These are phyloP conservation scores for Ophiostoma sp. DNA, from an alignment of 2,329 filamentous ascomycete species.

Conservation along the genomic window DNA sequence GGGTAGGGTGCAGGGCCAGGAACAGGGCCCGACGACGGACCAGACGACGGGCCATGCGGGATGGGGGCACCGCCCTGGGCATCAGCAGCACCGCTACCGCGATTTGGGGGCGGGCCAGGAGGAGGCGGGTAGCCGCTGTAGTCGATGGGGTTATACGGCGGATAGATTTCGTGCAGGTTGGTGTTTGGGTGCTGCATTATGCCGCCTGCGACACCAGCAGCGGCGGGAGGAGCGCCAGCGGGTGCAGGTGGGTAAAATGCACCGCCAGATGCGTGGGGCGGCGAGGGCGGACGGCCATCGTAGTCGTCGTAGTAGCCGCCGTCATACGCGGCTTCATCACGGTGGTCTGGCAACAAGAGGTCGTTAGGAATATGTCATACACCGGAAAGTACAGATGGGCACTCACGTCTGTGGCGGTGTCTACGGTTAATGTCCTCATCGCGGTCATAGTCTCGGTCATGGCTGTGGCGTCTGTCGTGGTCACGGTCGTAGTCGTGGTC, in stretches of 20 bases:
- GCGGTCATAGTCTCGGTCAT: conserved; percentile 39
- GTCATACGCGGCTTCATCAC: conserved; percentile 32
- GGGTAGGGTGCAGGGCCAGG: conserved; percentile 11
- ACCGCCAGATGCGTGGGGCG: conserved; percentile 54
- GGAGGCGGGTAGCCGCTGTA: conserved; percentile 46
- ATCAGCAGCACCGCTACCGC: conserved; percentile 25
- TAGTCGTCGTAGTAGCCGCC: conserved; percentile 41
- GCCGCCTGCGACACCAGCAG: conserved; percentile 20
- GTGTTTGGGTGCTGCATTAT: conserved; percentile 44
- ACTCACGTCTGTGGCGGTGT: conserved; percentile 14
- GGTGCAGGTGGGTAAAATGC: conserved; percentile 46
- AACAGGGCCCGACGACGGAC: background rate
- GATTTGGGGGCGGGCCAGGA: conserved; percentile 37
- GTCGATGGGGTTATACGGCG: conserved; percentile 46
- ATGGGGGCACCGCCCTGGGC: conserved; percentile 30
- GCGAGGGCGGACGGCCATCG: conserved; percentile 42
- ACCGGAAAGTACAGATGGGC: background rate
- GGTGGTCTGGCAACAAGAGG: background rate
- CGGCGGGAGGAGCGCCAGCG: conserved; percentile 21
- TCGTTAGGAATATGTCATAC: background rate
- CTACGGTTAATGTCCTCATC: conserved; percentile 21
- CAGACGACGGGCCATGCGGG: conserved; percentile 22
- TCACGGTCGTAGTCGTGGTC: background rate
- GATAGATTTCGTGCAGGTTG: conserved; percentile 39
- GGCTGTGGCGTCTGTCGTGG: conserved; percentile 25